These are phyloP conservation scores for Tylopilus vinaceipallidus DNA, from an alignment of 768 basidiomycete species.

Conservation along the genomic window DNA sequence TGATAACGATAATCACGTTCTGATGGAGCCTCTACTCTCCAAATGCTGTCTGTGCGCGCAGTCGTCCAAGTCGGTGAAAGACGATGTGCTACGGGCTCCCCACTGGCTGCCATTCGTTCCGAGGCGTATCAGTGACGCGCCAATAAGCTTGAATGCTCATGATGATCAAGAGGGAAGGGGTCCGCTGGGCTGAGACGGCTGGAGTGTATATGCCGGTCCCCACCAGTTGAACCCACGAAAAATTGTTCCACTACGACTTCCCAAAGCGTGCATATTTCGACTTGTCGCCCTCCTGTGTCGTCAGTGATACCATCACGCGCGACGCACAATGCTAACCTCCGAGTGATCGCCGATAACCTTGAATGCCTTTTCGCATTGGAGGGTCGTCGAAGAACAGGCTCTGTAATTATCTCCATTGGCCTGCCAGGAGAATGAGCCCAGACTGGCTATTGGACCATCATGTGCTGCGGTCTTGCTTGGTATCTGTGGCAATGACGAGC, in stretches of 20 bases:
- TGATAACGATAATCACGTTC: slow-evolving; percentile 5
- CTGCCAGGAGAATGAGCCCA: background rate
- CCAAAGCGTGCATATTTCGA: background rate
- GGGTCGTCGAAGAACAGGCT: background rate
- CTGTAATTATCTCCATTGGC: background rate
- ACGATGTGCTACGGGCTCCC: background rate
- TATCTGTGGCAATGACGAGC: background rate
- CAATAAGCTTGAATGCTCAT: too few relatives aligned
- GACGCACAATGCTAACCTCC: background rate
- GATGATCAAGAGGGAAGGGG: too few relatives aligned
- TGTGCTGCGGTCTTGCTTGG: background rate
- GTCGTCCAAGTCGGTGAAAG: background rate
- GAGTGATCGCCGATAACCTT: background rate
- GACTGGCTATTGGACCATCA: background rate
- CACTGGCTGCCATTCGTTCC: too few relatives aligned
- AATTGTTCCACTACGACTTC: background rate
- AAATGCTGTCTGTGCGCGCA: too few relatives aligned
- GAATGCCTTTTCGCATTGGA: background rate
- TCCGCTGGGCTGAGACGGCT: too few relatives aligned
- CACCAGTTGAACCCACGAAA: too few relatives aligned
- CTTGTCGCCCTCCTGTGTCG: background rate
- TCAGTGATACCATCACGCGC: background rate
- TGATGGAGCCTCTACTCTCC: background rate
- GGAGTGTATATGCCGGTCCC: too few relatives aligned
- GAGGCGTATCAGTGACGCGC: too few relatives aligned